phyloP scores from a whole-genome alignment of 2,329 filamentous ascomycete species.

The Aschersonia sp. region DNA sequence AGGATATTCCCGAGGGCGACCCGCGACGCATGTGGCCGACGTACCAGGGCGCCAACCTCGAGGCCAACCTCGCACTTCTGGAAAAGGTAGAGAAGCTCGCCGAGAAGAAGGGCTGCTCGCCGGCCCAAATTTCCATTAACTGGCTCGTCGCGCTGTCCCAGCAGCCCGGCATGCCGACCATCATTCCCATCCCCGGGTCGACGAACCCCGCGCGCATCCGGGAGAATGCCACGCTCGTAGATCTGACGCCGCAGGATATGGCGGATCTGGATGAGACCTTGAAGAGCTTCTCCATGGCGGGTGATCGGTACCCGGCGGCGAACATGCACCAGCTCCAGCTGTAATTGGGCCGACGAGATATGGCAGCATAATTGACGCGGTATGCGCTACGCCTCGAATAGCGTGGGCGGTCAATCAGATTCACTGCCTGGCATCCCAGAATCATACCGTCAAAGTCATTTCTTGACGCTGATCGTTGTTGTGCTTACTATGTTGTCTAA shows the following conservation, averaged over 20 bases:
- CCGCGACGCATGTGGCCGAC: too few relatives aligned
- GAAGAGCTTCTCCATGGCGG: conserved; percentile 29
- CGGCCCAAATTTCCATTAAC: conserved; percentile 45
- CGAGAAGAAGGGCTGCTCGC: too few relatives aligned
- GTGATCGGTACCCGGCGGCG: conserved; percentile 29
- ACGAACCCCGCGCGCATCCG: conserved; percentile 37
- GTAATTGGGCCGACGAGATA: neutral
- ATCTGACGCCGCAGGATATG: conserved; percentile 35
- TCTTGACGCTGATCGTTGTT: neutral
- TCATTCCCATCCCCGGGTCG: conserved; percentile 55
- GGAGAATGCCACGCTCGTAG: conserved; percentile 43
- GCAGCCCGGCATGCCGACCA: conserved; percentile 35
- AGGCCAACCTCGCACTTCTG: too few relatives aligned
- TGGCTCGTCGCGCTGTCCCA: conserved; percentile 41
- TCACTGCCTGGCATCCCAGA: neutral
- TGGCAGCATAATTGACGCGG: neutral
- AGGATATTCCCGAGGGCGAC: too few relatives aligned
- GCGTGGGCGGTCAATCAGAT: neutral
- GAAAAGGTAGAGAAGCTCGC: too few relatives aligned
- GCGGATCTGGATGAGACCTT: conserved; percentile 34
- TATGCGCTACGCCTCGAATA: neutral
- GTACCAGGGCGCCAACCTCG: too few relatives aligned
- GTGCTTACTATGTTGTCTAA: neutral
- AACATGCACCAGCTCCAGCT: neutral
- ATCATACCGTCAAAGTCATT: neutral